Percentiles rank a stretch among this genome's conserved stretches.
These are phyloP conservation scores for Bathelium albidoporum DNA, from an alignment of 495 filamentous ascomycete genomes.

Conservation along the genomic window DNA sequence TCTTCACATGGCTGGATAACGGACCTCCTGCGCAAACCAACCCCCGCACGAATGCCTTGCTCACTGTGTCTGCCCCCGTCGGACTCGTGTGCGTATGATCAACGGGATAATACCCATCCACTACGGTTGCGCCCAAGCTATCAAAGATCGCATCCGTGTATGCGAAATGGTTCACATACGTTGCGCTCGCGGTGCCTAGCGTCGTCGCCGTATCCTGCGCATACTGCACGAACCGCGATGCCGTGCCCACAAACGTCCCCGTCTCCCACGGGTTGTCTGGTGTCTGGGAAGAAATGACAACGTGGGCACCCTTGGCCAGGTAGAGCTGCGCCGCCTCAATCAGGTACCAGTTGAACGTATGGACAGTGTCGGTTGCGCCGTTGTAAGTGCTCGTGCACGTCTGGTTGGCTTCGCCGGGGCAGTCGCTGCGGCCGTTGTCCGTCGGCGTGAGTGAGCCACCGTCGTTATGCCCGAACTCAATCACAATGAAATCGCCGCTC, in stretches of 20 bases:
- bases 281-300: conserved; percentile 52
- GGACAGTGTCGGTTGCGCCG: conserved; percentile 43
- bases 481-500: conserved; percentile 47
- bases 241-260: conserved; percentile 35
- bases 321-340: conserved; percentile 43
- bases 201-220: conserved; percentile 37
- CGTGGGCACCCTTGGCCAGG: conserved; percentile 49
- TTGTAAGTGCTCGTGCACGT: conserved; percentile 44
- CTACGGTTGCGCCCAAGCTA: conserved; percentile 36
- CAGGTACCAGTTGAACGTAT: conserved; percentile 50
- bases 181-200: conserved; percentile 30
- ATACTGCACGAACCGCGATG: conserved; percentile 48
- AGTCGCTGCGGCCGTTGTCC: conserved; percentile 53
- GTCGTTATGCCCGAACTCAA: conserved; percentile 59
- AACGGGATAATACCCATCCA: conserved; percentile 44
- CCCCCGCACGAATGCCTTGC: conserved; percentile 53
- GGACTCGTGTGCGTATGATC: conserved; percentile 60
- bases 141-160: conserved; percentile 45
- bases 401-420: conserved; percentile 43
- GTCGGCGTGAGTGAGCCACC: conserved; percentile 44
- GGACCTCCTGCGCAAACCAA: conserved; percentile 34
- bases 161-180: conserved; percentile 53
- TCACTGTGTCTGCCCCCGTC: conserved; percentile 46
- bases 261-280: conserved; percentile 55
- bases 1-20: not conserved